Evolutionary conservation across 2,329 filamentous ascomycete species (phyloP).

Genomic region (Beauveria sp.): DNA sequence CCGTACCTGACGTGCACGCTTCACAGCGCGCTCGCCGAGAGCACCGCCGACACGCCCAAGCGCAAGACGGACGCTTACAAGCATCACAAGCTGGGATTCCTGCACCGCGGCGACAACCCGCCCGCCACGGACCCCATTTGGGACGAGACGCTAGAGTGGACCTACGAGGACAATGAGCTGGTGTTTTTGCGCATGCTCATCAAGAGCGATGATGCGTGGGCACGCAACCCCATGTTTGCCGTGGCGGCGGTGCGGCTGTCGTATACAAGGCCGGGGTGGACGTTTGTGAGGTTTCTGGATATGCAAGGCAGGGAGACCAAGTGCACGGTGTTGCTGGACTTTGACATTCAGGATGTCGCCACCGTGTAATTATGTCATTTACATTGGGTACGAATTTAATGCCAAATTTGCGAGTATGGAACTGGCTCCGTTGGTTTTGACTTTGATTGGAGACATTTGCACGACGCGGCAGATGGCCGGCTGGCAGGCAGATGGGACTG

Average conservation of each 20-base stretch:
- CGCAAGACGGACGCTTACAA: constrained; percentile 55
- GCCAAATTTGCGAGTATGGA: neutral
- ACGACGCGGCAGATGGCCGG: too few relatives aligned
- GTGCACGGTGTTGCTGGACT: constrained; percentile 53
- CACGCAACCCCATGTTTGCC: constrained; percentile 53
- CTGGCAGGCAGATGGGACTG: too few relatives aligned
- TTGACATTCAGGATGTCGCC: constrained; percentile 42
- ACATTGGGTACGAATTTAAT: neutral
- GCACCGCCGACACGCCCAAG: constrained; percentile 40
- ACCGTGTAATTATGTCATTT: neutral
- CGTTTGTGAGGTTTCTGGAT: constrained; percentile 57
- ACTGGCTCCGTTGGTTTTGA: neutral
- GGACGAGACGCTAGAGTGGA: constrained; percentile 61
- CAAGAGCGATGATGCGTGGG: constrained; percentile 59
- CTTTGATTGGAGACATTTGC: too few relatives aligned
- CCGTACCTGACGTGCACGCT: constrained; percentile 61
- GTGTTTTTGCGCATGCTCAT: constrained; percentile 57
- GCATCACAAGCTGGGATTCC: constrained; percentile 47
- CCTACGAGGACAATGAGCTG: constrained; percentile 59
- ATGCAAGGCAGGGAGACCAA: constrained; percentile 56
- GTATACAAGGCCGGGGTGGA: constrained; percentile 52
- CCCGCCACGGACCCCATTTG: constrained; percentile 54
- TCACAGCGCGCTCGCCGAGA: constrained; percentile 47
- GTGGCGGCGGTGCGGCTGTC: constrained; percentile 52
- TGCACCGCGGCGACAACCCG: constrained; percentile 52